Conservation (phyloP, 257 asterid genomes). For the Penstemon davidsonii region DNA sequence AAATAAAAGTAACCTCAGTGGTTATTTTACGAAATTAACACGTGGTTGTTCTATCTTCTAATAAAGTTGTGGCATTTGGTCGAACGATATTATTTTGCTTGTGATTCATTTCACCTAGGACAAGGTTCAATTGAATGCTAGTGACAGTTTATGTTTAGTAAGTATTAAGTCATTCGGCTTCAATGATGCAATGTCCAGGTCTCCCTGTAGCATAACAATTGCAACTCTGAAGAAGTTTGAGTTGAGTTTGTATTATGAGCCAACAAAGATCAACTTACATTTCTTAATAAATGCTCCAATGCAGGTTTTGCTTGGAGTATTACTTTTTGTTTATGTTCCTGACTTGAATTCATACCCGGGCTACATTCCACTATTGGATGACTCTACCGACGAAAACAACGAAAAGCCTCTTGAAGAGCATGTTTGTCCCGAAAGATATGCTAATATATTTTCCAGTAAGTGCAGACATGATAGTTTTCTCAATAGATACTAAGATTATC, state of each 20-base stretch:
- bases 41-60: conserved; percentile 11
- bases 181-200: conserved; percentile 8
- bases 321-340: conserved; percentile 65
- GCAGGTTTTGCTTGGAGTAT: conserved; percentile 66
- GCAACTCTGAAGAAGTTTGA: neutral
- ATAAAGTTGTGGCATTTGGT: conserved; percentile 18
- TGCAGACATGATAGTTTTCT: conserved; percentile 13
- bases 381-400: conserved; percentile 40
- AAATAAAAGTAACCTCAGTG: neutral
- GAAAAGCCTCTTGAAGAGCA: conserved; percentile 57
- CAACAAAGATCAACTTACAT: conserved; percentile 13
- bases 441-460: conserved; percentile 66
- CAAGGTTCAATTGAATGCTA: conserved; percentile 2
- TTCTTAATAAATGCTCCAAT: conserved; percentile 16
- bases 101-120: conserved; percentile 1
- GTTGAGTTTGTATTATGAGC: conserved; percentile 1
- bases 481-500: neutral
- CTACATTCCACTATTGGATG: conserved; percentile 56
- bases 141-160: conserved; percentile 20
- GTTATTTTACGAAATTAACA: conserved; percentile 5
- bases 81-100: conserved; percentile 4
- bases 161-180: conserved; percentile 16
- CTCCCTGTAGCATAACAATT: conserved; percentile 9
- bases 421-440: conserved; percentile 78
- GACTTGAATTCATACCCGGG: conserved; percentile 64